A percentile compares a stretch with the other conserved stretches of the same genome.
phyloP scores from a whole-genome alignment of 2,329 filamentous ascomycete genomes.

The Dendryphion nanum region DNA sequence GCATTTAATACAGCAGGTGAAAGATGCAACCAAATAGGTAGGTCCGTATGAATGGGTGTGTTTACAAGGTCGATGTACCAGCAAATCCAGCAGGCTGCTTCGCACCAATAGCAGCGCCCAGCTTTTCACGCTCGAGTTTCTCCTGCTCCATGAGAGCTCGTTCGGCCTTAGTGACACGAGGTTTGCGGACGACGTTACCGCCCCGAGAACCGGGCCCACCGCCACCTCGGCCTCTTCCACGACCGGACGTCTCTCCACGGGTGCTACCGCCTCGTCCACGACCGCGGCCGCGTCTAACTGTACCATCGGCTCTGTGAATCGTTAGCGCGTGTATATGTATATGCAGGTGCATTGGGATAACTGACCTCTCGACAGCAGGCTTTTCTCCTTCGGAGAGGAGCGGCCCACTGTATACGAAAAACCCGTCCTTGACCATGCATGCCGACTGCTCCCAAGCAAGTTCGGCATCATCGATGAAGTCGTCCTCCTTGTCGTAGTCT shows the following conservation, averaged over 20 bases:
- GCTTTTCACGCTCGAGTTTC: slow-evolving; percentile 70
- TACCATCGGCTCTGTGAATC: slow-evolving; percentile 63
- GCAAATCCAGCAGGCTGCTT: slow-evolving; percentile 20
- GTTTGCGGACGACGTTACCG: slow-evolving; percentile 72
- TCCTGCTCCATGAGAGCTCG: slow-evolving; percentile 78
- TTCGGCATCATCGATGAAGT: slow-evolving; percentile 86
- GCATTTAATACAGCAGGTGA: no score
- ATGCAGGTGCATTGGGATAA: slow-evolving; percentile 9
- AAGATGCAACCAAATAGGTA: no score
- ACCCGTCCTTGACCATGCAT: slow-evolving; percentile 90
- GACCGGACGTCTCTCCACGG: slow-evolving; percentile 40
- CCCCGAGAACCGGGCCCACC: slow-evolving; percentile 74
- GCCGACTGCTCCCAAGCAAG: slow-evolving; percentile 94
- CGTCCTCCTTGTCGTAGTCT: slow-evolving; percentile 66
- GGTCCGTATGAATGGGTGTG: no score
- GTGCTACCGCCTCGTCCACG: slow-evolving; percentile 53
- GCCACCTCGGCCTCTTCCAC: slow-evolving; percentile 48
- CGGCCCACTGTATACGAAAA: slow-evolving; percentile 96
- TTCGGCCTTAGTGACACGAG: slow-evolving; percentile 82
- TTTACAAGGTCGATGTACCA: slow-evolving; percentile 7
- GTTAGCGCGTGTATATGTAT: slow-evolving; percentile 33
- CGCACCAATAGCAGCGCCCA: slow-evolving; percentile 35
- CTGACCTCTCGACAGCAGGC: slow-evolving; percentile 61
- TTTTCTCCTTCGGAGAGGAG: slow-evolving; percentile 86
- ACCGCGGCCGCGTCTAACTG: slow-evolving; percentile 65